phyloP scores from a whole-genome alignment of 495 filamentous ascomycete species.

The Podospora fimiseda region DNA sequence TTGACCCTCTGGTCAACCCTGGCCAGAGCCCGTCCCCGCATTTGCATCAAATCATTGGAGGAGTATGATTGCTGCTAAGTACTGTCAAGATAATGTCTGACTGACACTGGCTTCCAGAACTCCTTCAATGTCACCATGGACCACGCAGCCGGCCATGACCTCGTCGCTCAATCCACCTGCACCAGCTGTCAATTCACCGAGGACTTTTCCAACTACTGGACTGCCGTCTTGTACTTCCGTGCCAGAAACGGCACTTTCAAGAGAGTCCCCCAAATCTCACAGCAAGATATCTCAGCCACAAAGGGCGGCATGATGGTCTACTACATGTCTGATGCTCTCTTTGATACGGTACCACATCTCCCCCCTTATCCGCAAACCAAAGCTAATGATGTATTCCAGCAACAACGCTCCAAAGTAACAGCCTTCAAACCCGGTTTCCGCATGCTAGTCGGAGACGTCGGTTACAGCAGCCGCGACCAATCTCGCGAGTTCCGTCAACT shows the following conservation, averaged over 20 bases:
- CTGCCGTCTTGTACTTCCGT: slow-evolving; percentile 34
- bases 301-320: slow-evolving; percentile 41
- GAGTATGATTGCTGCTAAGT: no score
- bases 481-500: slow-evolving; percentile 28
- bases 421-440: slow-evolving; percentile 55
- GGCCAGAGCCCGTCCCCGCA: slow-evolving; percentile 19
- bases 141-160: slow-evolving; percentile 19
- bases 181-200: slow-evolving; percentile 33
- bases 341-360: neutral
- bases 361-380: neutral
- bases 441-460: slow-evolving; percentile 64
- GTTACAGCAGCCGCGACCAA: slow-evolving; percentile 26
- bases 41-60: slow-evolving; percentile 23
- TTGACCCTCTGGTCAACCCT: slow-evolving; percentile 25
- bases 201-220: slow-evolving; percentile 42
- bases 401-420: slow-evolving; percentile 31
- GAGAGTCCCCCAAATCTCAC: slow-evolving; percentile 26
- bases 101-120: slow-evolving; percentile 9
- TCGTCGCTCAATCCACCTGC: slow-evolving; percentile 23
- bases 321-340: slow-evolving; percentile 27
- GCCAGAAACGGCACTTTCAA: slow-evolving; percentile 35
- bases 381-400: neutral
- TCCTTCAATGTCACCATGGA: slow-evolving; percentile 28
- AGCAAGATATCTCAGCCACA: slow-evolving; percentile 11
- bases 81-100: no score